Evolutionary conservation across 768 basidiomycete genomes (phyloP).

Genomic region (Naematelia aurantialba): DNA sequence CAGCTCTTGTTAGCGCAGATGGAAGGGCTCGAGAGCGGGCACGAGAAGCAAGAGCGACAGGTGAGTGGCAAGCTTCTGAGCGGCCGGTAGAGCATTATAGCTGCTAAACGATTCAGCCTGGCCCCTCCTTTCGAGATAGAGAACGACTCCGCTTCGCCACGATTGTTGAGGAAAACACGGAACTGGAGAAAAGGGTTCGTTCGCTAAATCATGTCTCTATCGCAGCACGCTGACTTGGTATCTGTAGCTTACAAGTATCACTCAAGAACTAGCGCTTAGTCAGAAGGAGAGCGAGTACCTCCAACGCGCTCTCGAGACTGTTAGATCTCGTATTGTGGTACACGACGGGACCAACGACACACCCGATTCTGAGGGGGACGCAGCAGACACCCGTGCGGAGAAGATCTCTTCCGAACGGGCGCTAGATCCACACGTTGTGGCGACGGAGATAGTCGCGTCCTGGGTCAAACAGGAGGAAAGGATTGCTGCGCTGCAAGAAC

Average conservation of each 20-base stretch:
- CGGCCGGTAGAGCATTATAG: background rate
- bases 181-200: slow-evolving; percentile 65
- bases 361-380: too few species aligned
- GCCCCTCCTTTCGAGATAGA: slow-evolving; percentile 57
- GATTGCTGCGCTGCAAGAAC: slow-evolving; percentile 55
- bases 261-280: background rate
- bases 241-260: background rate
- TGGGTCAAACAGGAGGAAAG: slow-evolving; percentile 67
- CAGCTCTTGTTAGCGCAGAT: slow-evolving; percentile 66
- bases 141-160: slow-evolving; percentile 59
- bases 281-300: slow-evolving; percentile 68
- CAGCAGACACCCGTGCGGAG: too few species aligned
- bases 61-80: background rate
- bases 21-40: slow-evolving; percentile 69
- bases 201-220: background rate
- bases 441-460: slow-evolving; percentile 65
- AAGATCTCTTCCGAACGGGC: background rate
- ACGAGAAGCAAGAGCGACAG: slow-evolving; percentile 12
- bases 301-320: slow-evolving; percentile 80
- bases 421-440: slow-evolving; percentile 67
- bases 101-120: background rate
- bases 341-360: too few species aligned
- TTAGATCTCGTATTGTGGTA: slow-evolving; percentile 60
- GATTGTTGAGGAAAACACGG: slow-evolving; percentile 69
- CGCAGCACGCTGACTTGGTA: background rate